Percentiles rank a stretch among this genome's conserved stretches.
phyloP scores from a whole-genome alignment of 208 protist species.

The Acanthamoeba lenticulata region DNA sequence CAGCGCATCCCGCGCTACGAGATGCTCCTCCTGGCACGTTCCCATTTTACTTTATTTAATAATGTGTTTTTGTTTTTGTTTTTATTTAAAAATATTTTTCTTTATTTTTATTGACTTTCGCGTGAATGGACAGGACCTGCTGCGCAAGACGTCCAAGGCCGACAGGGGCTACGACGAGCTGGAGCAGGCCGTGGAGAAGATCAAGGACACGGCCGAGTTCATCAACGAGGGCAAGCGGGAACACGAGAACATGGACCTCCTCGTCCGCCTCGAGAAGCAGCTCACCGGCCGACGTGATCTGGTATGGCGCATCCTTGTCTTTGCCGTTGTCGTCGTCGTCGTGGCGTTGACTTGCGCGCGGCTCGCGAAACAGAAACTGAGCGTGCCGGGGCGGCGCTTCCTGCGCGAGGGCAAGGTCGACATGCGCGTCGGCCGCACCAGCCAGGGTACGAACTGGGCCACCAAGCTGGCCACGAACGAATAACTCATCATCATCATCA shows the following conservation, averaged over 20 bases:
- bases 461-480: neutral
- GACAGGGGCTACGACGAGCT: neutral
- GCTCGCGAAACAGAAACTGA: neutral
- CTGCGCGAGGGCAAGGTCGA: neutral
- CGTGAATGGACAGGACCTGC: neutral
- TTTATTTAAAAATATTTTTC: no score
- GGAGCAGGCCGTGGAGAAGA: slow-evolving; percentile 6
- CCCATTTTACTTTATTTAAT: neutral
- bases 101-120: neutral
- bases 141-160: neutral
- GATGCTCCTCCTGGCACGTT: neutral
- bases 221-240: neutral
- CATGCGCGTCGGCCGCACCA: neutral
- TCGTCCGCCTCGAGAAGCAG: neutral
- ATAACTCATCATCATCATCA: neutral
- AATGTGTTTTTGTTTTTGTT: neutral
- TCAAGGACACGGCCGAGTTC: neutral
- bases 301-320: neutral
- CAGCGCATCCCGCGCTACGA: slow-evolving; percentile 1
- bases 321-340: neutral
- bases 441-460: neutral
- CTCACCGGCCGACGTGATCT: neutral
- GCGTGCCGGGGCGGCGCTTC: neutral
- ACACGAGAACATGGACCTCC: neutral
- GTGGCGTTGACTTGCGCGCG: no score